phyloP scores from a whole-genome alignment of 129 eudicot genomes.

The Flaveria robusta region DNA sequence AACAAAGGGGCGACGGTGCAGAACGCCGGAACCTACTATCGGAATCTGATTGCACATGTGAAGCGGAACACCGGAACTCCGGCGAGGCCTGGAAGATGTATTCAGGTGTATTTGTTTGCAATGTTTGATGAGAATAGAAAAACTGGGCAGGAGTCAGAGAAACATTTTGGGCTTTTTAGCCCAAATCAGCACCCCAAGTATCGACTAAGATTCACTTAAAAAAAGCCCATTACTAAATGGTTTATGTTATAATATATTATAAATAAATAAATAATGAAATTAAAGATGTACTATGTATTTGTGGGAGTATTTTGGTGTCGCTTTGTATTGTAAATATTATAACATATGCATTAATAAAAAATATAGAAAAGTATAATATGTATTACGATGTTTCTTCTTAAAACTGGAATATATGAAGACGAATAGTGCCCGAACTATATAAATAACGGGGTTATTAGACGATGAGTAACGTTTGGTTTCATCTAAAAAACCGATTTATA shows the following conservation, averaged over 20 bases:
- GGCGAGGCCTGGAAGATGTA: slow-evolving; percentile 39
- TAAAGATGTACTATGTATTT: slow-evolving; percentile 4
- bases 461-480: no score
- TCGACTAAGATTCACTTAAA: slow-evolving; percentile 16
- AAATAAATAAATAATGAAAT: neutral
- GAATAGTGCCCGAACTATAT: no score
- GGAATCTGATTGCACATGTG: slow-evolving; percentile 42
- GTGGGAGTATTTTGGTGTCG: neutral
- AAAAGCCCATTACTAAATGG: neutral
- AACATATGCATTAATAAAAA: no score
- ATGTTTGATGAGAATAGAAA: slow-evolving; percentile 57
- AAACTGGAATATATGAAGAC: no score
- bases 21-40: slow-evolving; percentile 43
- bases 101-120: slow-evolving; percentile 55
- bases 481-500: no score
- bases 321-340: no score
- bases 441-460: no score
- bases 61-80: slow-evolving; percentile 43
- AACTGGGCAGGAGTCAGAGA: slow-evolving; percentile 29
- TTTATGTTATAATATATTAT: neutral
- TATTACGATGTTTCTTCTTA: no score
- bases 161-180: slow-evolving; percentile 51
- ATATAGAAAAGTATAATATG: no score
- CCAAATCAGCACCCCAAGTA: slow-evolving; percentile 40
- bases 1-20: slow-evolving; percentile 32